A percentile compares a stretch with the other conserved stretches of the same genome.
phyloP scores from a whole-genome alignment of 148 eudicot species.

The Arbutus unedo region DNA sequence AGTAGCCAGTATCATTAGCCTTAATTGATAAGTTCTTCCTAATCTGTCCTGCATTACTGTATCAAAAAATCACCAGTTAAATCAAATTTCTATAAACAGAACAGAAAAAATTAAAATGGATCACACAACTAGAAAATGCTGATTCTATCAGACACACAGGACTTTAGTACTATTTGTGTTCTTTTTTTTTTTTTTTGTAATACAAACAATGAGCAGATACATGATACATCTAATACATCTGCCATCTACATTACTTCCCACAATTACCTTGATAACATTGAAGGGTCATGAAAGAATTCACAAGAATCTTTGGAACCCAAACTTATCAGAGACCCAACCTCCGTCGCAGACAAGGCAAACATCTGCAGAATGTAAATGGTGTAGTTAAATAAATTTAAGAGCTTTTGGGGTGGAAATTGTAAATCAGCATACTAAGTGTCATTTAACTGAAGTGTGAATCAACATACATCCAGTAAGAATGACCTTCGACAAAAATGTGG shows the following conservation, averaged over 20 bases:
- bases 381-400: conserved; percentile 13
- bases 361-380: conserved; percentile 33
- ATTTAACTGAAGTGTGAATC: not conserved
- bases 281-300: conserved; percentile 96
- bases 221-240: not conserved
- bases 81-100: not conserved
- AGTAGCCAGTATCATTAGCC: conserved; percentile 66
- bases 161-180: not conserved
- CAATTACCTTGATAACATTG: conserved; percentile 62
- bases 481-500: not conserved
- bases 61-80: conserved; percentile 11
- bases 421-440: conserved; percentile 1
- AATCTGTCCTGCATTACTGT: conserved; percentile 91
- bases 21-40: conserved; percentile 72
- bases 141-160: not conserved
- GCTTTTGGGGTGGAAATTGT: not conserved
- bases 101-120: not conserved
- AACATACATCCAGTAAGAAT: not conserved
- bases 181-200: not conserved
- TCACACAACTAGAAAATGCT: not conserved
- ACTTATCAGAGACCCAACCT: conserved; percentile 78
- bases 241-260: not conserved
- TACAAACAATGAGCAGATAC: not conserved
- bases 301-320: conserved; percentile 65
- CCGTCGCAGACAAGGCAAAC: conserved; percentile 83